These are phyloP conservation scores for Cladosporium halotolerans DNA, from an alignment of 2,329 filamentous ascomycete genomes.

Conservation along the genomic window DNA sequence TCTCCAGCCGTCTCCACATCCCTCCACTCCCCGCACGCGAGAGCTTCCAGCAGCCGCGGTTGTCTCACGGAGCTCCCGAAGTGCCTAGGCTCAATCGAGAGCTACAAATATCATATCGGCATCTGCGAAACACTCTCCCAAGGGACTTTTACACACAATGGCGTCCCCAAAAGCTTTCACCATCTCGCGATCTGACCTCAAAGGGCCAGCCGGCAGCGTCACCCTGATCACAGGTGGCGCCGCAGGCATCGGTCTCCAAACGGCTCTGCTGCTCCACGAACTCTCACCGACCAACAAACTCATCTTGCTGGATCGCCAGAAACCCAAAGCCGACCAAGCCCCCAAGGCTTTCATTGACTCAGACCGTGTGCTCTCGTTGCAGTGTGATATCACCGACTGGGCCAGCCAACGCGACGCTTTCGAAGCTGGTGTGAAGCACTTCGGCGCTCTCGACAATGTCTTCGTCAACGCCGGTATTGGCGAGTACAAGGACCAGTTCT, in stretches of 20 bases:
- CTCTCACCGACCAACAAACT: slow-evolving; percentile 24
- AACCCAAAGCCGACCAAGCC: slow-evolving; percentile 14
- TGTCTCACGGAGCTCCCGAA: not conserved
- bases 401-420: slow-evolving; percentile 40
- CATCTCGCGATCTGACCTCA: slow-evolving; percentile 19
- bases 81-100: no score
- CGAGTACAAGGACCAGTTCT: slow-evolving; percentile 46
- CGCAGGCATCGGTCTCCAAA: slow-evolving; percentile 27
- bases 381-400: slow-evolving; percentile 44
- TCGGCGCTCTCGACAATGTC: slow-evolving; percentile 41
- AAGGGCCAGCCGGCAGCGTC: slow-evolving; percentile 22
- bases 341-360: slow-evolving; percentile 15
- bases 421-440: slow-evolving; percentile 34
- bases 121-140: no score
- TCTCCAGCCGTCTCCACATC: not conserved
- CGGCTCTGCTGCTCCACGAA: slow-evolving; percentile 25
- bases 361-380: slow-evolving; percentile 25
- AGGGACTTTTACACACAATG: slow-evolving; percentile 14
- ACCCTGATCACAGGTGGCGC: slow-evolving; percentile 28
- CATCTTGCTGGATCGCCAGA: slow-evolving; percentile 23
- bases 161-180: slow-evolving; percentile 22
- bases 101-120: not conserved
- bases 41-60: slow-evolving; percentile 3
- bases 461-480: slow-evolving; percentile 47
- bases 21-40: slow-evolving; percentile 1